phyloP scores from a whole-genome alignment of 2,329 filamentous ascomycete genomes.

The Xylaria sp. region DNA sequence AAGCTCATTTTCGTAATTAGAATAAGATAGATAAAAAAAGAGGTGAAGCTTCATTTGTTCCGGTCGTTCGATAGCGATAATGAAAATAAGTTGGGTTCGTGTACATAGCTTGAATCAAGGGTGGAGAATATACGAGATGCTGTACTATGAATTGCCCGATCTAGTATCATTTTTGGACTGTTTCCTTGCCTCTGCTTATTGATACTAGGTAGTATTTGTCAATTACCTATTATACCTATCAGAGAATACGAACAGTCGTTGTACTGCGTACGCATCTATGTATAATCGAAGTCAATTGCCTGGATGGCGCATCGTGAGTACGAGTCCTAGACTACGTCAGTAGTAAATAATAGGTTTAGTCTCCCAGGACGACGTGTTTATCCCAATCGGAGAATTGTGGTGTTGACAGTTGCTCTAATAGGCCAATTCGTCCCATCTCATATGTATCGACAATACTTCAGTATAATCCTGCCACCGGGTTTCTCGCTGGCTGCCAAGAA shows the following conservation, averaged over 20 bases:
- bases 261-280: neutral
- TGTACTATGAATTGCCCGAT: neutral
- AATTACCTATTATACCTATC: constrained; percentile 1
- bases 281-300: constrained; percentile 3
- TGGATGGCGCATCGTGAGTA: neutral
- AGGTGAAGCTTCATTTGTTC: too few species aligned
- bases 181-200: neutral
- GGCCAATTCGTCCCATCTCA: neutral
- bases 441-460: neutral
- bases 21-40: neutral
- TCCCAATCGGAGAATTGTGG: constrained; percentile 2
- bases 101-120: neutral
- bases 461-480: neutral
- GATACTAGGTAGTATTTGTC: constrained; percentile 13
- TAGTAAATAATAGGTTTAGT: constrained; percentile 2
- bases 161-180: too few species aligned
- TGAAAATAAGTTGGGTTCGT: neutral
- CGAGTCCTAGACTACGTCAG: constrained; percentile 9
- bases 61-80: neutral
- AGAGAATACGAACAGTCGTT: neutral
- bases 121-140: too few species aligned
- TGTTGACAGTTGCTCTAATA: constrained; percentile 6
- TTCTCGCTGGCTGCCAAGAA: neutral
- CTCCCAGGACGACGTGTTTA: neutral
- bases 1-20: neutral